A percentile compares a stretch with the other conserved stretches of the same genome.
These are phyloP conservation scores for Fusarium luffae DNA, from an alignment of 2,329 filamentous ascomycete genomes.

Conservation along the genomic window DNA sequence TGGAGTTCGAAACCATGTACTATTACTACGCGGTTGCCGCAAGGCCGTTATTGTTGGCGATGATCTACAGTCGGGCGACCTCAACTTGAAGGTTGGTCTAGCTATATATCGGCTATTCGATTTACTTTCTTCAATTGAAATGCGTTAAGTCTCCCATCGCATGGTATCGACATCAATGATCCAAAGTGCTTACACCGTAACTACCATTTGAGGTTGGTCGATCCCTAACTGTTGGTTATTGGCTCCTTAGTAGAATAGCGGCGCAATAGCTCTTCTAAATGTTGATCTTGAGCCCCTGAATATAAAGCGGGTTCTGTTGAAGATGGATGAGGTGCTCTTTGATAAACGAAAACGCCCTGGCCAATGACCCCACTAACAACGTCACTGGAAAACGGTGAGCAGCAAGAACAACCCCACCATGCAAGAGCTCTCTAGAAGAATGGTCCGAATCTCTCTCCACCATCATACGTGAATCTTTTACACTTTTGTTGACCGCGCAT, in stretches of 20 bases:
- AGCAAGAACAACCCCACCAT: constrained; percentile 32
- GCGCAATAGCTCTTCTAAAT: not conserved
- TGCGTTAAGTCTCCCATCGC: not conserved
- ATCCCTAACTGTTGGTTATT: constrained; percentile 1
- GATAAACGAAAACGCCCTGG: not conserved
- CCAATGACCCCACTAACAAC: constrained; percentile 38
- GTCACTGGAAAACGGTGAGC: constrained; percentile 32
- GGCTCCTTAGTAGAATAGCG: not conserved
- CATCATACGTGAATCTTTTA: constrained; percentile 27
- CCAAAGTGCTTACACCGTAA: not conserved
- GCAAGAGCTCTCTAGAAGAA: constrained; percentile 3
- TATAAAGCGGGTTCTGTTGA: constrained; percentile 16
- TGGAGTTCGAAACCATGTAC: constrained; percentile 27
- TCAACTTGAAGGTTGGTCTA: not conserved
- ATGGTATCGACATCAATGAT: not conserved
- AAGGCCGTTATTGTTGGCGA: constrained; percentile 12
- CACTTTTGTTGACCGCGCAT: constrained; percentile 8
- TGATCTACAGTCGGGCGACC: not conserved
- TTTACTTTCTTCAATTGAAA: not conserved
- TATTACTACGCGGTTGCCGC: constrained; percentile 20
- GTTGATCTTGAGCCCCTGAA: not conserved
- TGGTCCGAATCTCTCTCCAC: constrained; percentile 32
- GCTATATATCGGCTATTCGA: not conserved
- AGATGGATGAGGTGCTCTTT: constrained; percentile 1
- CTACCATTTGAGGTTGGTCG: not conserved